Evolutionary conservation across 768 basidiomycete genomes (phyloP), one percentile per base, ranked within the genome.

Genomic region (Daedaleopsis sinensis): DNA sequence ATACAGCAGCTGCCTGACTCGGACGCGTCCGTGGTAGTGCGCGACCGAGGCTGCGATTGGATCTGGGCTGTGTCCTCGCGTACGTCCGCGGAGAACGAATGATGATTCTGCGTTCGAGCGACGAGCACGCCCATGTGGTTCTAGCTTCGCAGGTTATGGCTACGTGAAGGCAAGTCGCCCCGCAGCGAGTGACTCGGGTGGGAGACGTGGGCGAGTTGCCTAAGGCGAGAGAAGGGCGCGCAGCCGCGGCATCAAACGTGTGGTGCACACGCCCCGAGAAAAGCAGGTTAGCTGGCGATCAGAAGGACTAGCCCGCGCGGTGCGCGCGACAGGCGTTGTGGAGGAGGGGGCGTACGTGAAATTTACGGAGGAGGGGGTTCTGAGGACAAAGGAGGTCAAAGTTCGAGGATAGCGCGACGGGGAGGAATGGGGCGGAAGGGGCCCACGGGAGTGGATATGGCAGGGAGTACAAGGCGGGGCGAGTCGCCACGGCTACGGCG

Each of bases 401-500:
- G 21, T 56, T 51, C 56, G 53, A 53, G 61, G 56, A 58, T 42
- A 42, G 57, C 46, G 58, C 46, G 38, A 16, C n/a, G 60, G 7
- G 18, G 47, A 51, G 23, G 11, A 36, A 21, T 18, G 51, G 24
- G 55, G 23, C 19, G n/a, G 56, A 57, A 19, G 24, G 56, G 44
- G 56, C 47, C 37, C 55, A 36, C 9, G 46, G 37, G 56, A 48
- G 42, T 16, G 46, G 48, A 47, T 5, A 13, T 13, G 55, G 18
- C 21, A 38, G 39, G 51, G 49, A 63, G 38, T 63, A 63, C 62
- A 63, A 63, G 54, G 58, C 16, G n/a, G 23, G 55, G 39, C 19
- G 19, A 27, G 47, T 65, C 57, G 64, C 57, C 60, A 62, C 61
- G 64, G 64, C 53, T 47, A 59, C 64, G 32, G 42, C 27, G 27